Evolutionary conservation across 345 rosid species (phyloP).

Genomic region (Citrus hindsii): DNA sequence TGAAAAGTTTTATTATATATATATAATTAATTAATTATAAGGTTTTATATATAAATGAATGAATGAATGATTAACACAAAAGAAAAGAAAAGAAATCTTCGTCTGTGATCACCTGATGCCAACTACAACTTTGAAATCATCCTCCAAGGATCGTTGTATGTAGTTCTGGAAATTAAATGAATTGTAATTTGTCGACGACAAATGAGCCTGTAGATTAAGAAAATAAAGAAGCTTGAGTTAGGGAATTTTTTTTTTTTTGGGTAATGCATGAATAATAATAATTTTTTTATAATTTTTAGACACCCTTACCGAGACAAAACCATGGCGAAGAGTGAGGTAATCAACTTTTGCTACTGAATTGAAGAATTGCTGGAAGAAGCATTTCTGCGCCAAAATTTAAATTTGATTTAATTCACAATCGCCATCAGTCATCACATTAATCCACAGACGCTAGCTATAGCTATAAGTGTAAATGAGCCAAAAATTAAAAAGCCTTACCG

Average conservation of each 20-base stretch:
- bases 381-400: constrained; percentile 39
- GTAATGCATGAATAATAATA: too few relatives aligned
- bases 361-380: constrained; percentile 70
- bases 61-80: too few relatives aligned
- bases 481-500: constrained; percentile 29
- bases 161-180: constrained; percentile 68
- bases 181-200: constrained; percentile 33
- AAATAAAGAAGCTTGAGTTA: not conserved
- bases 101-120: constrained; percentile 46
- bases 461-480: not conserved
- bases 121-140: constrained; percentile 74
- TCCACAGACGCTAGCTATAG: too few relatives aligned
- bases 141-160: constrained; percentile 71
- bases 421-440: too few relatives aligned
- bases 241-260: not conserved
- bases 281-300: not conserved
- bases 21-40: too few relatives aligned
- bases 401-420: too few relatives aligned
- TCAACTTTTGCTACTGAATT: constrained; percentile 70
- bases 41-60: not conserved
- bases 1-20: not conserved
- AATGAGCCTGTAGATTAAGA: constrained; percentile 44
- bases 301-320: constrained; percentile 52
- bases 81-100: too few relatives aligned
- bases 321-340: constrained; percentile 75